Conservation (phyloP, 495 filamentous ascomycete species). For the Aspergillus ostianus region DNA sequence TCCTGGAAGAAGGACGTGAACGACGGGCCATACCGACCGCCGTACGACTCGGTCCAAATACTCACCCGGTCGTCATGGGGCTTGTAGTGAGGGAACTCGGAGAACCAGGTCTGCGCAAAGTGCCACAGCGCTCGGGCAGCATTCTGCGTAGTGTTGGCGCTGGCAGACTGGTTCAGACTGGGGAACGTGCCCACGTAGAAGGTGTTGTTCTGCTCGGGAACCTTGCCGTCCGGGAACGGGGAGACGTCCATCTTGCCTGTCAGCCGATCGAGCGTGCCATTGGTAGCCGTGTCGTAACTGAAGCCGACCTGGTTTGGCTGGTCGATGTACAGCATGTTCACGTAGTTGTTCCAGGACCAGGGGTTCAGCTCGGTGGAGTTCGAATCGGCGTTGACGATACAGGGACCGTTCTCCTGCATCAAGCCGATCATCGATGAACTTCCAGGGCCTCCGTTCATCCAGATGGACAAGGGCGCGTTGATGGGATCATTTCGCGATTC, state of each 20-base stretch:
- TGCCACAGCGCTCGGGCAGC: constrained; percentile 54
- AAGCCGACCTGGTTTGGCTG: constrained; percentile 64
- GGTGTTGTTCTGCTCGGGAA: constrained; percentile 58
- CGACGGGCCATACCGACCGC: constrained; percentile 65
- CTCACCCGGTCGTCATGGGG: constrained; percentile 54
- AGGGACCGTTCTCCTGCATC: constrained; percentile 64
- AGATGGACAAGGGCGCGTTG: constrained; percentile 51
- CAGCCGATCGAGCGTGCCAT: constrained; percentile 30
- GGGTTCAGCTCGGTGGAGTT: constrained; percentile 52
- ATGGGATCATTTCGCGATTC: constrained; percentile 42
- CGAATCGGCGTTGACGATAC: constrained; percentile 51
- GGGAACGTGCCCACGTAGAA: constrained; percentile 61
- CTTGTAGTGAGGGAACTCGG: constrained; percentile 54
- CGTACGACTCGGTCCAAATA: constrained; percentile 59
- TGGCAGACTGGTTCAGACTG: constrained; percentile 42
- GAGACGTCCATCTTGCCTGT: constrained; percentile 30
- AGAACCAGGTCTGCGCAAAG: constrained; percentile 58
- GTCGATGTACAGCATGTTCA: constrained; percentile 65
- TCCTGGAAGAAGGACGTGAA: constrained; percentile 64
- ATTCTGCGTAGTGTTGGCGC: constrained; percentile 53
- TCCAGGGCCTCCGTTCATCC: constrained; percentile 59
- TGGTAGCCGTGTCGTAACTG: constrained; percentile 50
- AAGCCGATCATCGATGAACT: constrained; percentile 60
- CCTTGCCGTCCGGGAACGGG: constrained; percentile 28
- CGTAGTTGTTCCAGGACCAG: constrained; percentile 61